phyloP scores from a whole-genome alignment of 352 stramenopile species.

The Phytophthora colocasiae region DNA sequence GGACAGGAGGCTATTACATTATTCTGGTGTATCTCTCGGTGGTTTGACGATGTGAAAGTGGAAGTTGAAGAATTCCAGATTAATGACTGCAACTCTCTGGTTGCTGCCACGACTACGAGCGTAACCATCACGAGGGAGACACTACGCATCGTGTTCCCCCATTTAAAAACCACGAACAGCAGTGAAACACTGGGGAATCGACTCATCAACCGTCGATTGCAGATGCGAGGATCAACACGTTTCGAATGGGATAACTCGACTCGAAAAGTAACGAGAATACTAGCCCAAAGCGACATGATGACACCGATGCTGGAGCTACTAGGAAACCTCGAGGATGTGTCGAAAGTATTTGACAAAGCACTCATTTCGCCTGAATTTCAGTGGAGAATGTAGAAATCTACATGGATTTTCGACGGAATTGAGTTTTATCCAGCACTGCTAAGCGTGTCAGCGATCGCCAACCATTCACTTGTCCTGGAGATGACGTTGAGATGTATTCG shows the following conservation, averaged over 20 bases:
- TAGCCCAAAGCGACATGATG: conserved; percentile 1
- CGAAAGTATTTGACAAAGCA: conserved; percentile 4
- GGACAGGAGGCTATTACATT: too few species aligned
- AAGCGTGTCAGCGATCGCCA: conserved; percentile 21
- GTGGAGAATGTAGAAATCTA: not conserved
- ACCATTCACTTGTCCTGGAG: conserved; percentile 13
- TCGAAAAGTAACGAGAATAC: not conserved
- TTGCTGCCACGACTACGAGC: not conserved
- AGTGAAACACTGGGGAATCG: not conserved
- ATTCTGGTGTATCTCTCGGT: not conserved
- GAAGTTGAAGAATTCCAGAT: not conserved
- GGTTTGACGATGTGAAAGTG: not conserved
- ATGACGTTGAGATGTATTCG: conserved; percentile 41
- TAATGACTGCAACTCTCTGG: not conserved
- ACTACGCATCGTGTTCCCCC: not conserved
- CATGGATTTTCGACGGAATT: conserved; percentile 1
- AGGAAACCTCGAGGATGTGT: not conserved
- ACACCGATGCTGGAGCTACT: conserved; percentile 1
- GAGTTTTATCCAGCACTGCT: conserved; percentile 11
- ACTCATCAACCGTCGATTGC: not conserved
- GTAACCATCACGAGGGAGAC: not conserved
- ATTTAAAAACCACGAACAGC: conserved; percentile 1
- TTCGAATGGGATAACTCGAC: not conserved
- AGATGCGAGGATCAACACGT: not conserved
- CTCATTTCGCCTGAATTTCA: conserved; percentile 5